phyloP scores from a whole-genome alignment of 192 early-diverging fungal genomes.

The Rhizophagus clarus region DNA sequence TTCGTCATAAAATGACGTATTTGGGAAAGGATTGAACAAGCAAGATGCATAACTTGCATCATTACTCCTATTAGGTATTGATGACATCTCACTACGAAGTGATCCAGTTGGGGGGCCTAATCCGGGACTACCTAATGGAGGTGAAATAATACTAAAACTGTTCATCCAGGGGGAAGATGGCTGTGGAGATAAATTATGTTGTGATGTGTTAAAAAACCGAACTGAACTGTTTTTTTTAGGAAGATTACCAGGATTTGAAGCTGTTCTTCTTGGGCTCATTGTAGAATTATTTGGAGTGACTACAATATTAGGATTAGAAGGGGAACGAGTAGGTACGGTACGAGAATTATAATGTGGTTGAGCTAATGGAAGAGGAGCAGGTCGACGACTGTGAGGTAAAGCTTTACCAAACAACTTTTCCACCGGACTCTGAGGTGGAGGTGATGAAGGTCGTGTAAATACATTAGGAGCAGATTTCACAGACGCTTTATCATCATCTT shows the following conservation, averaged over 20 bases:
- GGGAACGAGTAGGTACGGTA: not conserved
- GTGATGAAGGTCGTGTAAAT: not conserved
- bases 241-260: conserved; percentile 25
- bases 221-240: not conserved
- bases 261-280: conserved; percentile 7
- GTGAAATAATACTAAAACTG: conserved; percentile 14
- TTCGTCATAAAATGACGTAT: conserved; percentile 1
- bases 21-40: conserved; percentile 1
- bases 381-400: conserved; percentile 4
- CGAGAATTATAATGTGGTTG: conserved; percentile 28
- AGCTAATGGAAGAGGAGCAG: conserved; percentile 21
- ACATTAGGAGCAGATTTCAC: conserved; percentile 4
- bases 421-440: not conserved
- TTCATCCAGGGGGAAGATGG: conserved; percentile 21
- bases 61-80: not conserved
- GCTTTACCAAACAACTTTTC: conserved; percentile 22
- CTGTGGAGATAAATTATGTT: too few species aligned
- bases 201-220: conserved; percentile 9
- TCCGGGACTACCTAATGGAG: conserved; percentile 14
- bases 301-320: not conserved
- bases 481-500: not conserved
- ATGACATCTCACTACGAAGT: conserved; percentile 1
- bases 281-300: not conserved
- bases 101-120: not conserved
- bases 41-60: conserved; percentile 21